A percentile compares a stretch with the other conserved stretches of the same genome.
Conservation (phyloP, 2,329 filamentous ascomycete genomes). For the Lachnellula suecica region DNA sequence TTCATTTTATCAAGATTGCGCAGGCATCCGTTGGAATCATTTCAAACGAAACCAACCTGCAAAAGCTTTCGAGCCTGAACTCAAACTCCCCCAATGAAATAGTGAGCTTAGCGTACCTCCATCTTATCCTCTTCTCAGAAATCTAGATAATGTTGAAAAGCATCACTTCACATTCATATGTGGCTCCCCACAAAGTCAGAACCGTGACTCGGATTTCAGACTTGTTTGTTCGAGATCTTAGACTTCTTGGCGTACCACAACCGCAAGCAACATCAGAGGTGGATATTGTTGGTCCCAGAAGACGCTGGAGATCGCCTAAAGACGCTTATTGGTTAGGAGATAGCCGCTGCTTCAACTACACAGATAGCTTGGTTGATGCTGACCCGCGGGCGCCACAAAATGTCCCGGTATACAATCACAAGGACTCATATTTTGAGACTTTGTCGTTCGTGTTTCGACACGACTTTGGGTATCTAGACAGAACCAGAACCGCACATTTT, state of each 20-base stretch:
- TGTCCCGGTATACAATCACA: neutral
- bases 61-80: neutral
- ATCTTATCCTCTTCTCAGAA: neutral
- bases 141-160: neutral
- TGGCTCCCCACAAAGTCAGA: neutral
- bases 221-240: neutral
- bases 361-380: neutral
- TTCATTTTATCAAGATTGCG: neutral
- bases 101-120: neutral
- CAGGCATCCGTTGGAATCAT: neutral
- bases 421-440: neutral
- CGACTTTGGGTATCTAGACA: neutral
- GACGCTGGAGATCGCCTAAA: neutral
- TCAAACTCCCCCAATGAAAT: neutral
- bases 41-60: neutral
- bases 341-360: neutral
- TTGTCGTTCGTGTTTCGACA: neutral
- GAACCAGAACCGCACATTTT: neutral
- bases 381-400: neutral
- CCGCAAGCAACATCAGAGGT: neutral
- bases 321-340: neutral
- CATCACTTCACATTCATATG: neutral
- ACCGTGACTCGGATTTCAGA: neutral
- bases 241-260: neutral
- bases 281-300: neutral